Evolutionary conservation across 768 basidiomycete genomes (phyloP), one percentile per base, ranked within the genome.

Genomic region (Piloderma croceum): DNA sequence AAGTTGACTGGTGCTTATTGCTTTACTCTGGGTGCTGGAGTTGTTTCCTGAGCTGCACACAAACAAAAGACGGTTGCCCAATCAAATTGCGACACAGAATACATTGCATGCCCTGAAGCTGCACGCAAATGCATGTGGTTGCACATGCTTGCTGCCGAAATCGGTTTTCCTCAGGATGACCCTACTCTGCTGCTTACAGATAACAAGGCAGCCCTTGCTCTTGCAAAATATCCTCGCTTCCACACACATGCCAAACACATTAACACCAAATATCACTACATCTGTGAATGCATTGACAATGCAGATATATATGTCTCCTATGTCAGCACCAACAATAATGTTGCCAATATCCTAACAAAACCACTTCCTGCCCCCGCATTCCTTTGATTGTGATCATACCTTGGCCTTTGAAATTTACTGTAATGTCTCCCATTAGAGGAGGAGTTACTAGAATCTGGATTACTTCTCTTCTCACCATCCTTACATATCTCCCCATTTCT

Each of bases 51-150:
- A 71, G 50, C 49, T 18, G 62, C 64, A 0, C 56, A 61, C 33
- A 57, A 63, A 35, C 74, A 77, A 49, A 32, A 42, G 2, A 56
- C 58, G 1, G 55, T 71, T 18, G 51, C 73, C 0, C 47, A 58
- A 0, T 74, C 68, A 0, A 69, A 62, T 0, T 58, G 56, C 4
- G 68, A 76, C 45, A 64, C 68, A 0, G 71, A 74, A 54, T 73
- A 69, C 49, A 57, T 70, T 11, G 67, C 68, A 0, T 45, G 52
- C 0, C 38, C 54, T 0, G 55, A 68, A 23, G 61, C 62, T 0
- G 37, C 57, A 0, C 53, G 61, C 35, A 58, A 72, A 45, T 57
- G 51, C n/a, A n/a, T n/a, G n/a, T n/a, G n/a, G n/a, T n/a, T n/a
- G n/a, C n/a, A n/a, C n/a, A n/a, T n/a, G n/a, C 2, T 11, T 69